Base-by-base conservation (phyloP, 2,329 filamentous ascomycete species). In the Ophiostoma sp. region DNA sequence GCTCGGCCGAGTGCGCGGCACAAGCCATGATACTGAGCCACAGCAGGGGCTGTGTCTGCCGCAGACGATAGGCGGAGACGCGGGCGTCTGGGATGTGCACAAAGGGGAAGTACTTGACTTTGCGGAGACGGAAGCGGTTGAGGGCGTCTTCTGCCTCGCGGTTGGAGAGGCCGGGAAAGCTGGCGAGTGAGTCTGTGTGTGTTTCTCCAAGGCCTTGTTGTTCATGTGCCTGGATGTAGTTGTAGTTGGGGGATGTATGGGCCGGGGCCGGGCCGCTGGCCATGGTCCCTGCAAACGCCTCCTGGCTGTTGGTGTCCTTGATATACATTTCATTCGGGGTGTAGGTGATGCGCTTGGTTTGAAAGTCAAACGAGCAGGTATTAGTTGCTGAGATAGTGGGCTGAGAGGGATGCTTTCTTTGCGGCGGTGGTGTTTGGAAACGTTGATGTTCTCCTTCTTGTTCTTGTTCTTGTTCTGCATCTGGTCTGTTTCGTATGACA, bases 11-110 rank as follows among this genome's bases (percentile, higher is more conserved):
- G 83, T 79, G 82, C 52, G 79, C 79, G 2, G 81, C 79, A 13
- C 83, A 74, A 57, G 81, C 79, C 74, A 82, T 79, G 67, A 87
- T 84, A 44, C 79, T 81, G 17, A 84, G 74, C 80, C 83, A 86
- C 4, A 86, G 74, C 69, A 84, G 82, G 0, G 85, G 84, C 2
- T 78, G 76, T 15, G 81, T 77, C 17, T 74, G 75, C 1, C 75
- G 78, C 1, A 86, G 76, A 13, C 78, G 73, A 20, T 76, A 75
- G 1, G 81, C 79, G 0, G 78, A 31, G 57, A 62, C 79, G 41
- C 76, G 76, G 3, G 77, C 75, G 0, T 77, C 72, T 0, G 79
- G 75, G 0, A 85, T 73, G 48, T 80, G 75, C 62, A 84, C 76
- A 67, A 83, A 83, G 0, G 84, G 83, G 27, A 84, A 81, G 67